Base-by-base conservation (phyloP, 305 asterid species). In the Vinca major region DNA sequence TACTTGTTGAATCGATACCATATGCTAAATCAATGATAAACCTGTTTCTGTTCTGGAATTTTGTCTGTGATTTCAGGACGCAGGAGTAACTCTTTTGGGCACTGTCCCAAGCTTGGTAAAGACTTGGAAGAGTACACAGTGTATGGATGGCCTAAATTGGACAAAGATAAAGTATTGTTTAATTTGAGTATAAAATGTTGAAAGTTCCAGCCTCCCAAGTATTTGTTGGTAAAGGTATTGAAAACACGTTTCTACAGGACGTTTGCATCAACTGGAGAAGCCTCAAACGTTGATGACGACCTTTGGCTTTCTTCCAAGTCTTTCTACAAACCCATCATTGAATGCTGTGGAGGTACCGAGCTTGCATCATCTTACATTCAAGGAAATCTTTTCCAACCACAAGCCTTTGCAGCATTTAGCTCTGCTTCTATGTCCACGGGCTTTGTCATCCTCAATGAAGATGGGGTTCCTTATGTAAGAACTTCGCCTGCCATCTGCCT, bases 271-370 rank as follows among this genome's bases (percentile, higher is more conserved):
- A 93, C 96, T n/a, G 99, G 98, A 66, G 98, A 93, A 85, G 83
- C 89, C 79, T 93, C 98, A 10, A 89, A 82, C 50, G 65, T 90
- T 37, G 97, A 93, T 69, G 98, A 93, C 78, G 97, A 90, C 78
- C 94, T 93, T 47, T 93, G 98, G 97, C 97, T 93, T 79, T 86
- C 97, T 17, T 89, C 99, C 50, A 85, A 82, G 84, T 84, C 90
- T 62, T 84, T 50, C 74, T 93, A 93, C 81, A 88, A 80, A 72
- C 99, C 96, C 26, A 74, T 93, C 73, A 58, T 90, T 54, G 97
- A 90, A 81, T 80, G 90, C 67, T 93, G 99, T 71, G 99, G 99
- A 73, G 99, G 99, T 75, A 89, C 99, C 5, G 99, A 93, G 86
- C 99, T 93, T 65, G 81, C 99, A 3, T 89, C 97, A 0, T 73